Evolutionary conservation across 2,329 filamentous ascomycete genomes (phyloP).

Genomic region (Scolecobasidium constrictum): DNA sequence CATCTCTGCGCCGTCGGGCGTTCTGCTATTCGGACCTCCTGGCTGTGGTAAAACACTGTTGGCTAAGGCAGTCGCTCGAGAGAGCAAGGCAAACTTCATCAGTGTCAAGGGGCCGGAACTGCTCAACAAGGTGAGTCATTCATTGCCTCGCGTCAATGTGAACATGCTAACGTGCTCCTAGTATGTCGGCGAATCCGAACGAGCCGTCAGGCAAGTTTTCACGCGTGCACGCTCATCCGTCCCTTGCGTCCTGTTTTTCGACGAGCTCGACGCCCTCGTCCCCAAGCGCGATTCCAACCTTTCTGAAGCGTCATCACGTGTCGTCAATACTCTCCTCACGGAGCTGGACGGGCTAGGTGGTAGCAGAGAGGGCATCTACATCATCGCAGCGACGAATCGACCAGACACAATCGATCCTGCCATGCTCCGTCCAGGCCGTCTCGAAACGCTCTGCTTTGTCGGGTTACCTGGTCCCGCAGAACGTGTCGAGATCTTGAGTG

Average conservation of each 20-base stretch:
- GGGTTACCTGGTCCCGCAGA: conserved; percentile 72
- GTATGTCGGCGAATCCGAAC: conserved; percentile 92
- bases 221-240: conserved; percentile 73
- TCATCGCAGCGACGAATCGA: conserved; percentile 89
- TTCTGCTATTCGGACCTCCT: conserved; percentile 91
- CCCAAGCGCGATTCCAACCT: conserved; percentile 67
- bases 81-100: conserved; percentile 95
- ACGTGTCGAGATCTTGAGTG: conserved; percentile 73
- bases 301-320: conserved; percentile 73
- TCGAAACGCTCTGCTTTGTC: conserved; percentile 83
- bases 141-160: neutral
- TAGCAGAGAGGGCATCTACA: conserved; percentile 74
- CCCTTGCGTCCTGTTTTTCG: conserved; percentile 95
- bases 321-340: conserved; percentile 90
- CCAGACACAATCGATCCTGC: conserved; percentile 95
- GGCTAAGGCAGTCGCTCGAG: conserved; percentile 91
- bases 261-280: conserved; percentile 89
- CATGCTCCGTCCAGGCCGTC: conserved; percentile 81
- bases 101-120: conserved; percentile 93
- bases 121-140: conserved; percentile 61
- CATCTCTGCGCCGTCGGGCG: conserved; percentile 71
- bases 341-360: conserved; percentile 75
- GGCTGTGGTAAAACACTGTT: conserved; percentile 95
- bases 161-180: conserved; percentile 10
- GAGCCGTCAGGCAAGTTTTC: conserved; percentile 86